Percentiles rank a stretch among this genome's conserved stretches.
These are phyloP conservation scores for Echium plantagineum DNA, from an alignment of 257 asterid genomes.

Conservation along the genomic window DNA sequence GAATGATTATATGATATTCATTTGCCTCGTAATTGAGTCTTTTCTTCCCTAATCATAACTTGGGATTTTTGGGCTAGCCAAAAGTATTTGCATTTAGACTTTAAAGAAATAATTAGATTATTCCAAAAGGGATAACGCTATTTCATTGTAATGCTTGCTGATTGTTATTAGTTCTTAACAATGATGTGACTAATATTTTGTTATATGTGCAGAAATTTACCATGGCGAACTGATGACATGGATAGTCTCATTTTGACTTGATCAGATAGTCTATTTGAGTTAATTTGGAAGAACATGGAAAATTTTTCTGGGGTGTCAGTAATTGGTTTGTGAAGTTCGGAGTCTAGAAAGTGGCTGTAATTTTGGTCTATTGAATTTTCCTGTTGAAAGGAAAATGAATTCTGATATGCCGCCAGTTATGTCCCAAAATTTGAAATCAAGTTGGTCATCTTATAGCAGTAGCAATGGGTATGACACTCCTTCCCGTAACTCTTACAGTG, in stretches of 20 bases:
- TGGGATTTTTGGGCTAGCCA: not conserved
- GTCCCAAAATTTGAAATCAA: constrained; percentile 73
- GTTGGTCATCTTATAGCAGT: constrained; percentile 75
- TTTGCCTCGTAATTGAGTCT: too few relatives aligned
- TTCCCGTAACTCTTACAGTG: constrained; percentile 49
- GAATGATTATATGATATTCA: too few relatives aligned
- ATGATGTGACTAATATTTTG: not conserved
- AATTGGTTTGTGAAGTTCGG: not conserved
- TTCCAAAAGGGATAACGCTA: not conserved
- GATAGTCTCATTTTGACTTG: not conserved
- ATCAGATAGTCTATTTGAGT: not conserved
- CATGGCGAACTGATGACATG: not conserved
- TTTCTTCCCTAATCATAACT: not conserved
- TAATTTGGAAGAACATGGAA: not conserved
- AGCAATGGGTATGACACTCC: constrained; percentile 77
- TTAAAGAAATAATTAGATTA: too few relatives aligned
- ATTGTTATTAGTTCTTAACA: not conserved
- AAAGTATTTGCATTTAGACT: not conserved
- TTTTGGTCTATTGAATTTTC: not conserved
- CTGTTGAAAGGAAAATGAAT: constrained; percentile 24
- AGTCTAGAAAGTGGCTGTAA: constrained; percentile 1
- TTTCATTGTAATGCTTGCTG: not conserved
- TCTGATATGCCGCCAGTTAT: constrained; percentile 47
- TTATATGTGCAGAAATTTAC: not conserved
- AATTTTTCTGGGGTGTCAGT: not conserved